phyloP scores from a whole-genome alignment of 495 filamentous ascomycete genomes.

The Astrocystis sublimbata region DNA sequence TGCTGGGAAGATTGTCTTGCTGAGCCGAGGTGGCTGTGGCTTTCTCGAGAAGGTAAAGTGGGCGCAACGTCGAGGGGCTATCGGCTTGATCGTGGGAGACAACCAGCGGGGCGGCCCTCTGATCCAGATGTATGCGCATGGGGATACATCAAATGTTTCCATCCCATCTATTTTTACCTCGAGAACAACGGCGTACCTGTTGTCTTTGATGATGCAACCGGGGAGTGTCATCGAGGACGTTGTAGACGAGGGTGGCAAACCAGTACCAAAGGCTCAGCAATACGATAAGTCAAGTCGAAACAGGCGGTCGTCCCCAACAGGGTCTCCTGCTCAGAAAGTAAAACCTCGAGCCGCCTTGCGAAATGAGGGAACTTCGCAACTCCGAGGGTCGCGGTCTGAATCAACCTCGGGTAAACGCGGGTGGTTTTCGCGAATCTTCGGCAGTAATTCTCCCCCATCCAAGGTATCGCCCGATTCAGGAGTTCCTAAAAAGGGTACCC shows the following conservation, averaged over 20 bases:
- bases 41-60: conserved; percentile 97
- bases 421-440: conserved; percentile 60
- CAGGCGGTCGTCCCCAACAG: conserved; percentile 39
- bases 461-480: conserved; percentile 35
- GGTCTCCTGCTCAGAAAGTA: conserved; percentile 24
- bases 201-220: conserved; percentile 83
- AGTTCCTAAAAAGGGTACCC: conserved; percentile 80
- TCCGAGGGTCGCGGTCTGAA: conserved; percentile 18
- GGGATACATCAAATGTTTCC: conserved; percentile 90
- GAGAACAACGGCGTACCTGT: conserved; percentile 86
- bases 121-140: conserved; percentile 95
- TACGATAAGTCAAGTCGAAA: conserved; percentile 42
- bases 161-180: conserved; percentile 96
- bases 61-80: conserved; percentile 85
- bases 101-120: conserved; percentile 82
- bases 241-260: conserved; percentile 55
- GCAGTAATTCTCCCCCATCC: conserved; percentile 44
- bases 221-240: conserved; percentile 60
- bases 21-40: conserved; percentile 91
- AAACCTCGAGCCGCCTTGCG: conserved; percentile 23
- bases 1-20: conserved; percentile 82
- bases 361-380: conserved; percentile 14
- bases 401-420: conserved; percentile 15
- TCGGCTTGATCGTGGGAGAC: conserved; percentile 92
- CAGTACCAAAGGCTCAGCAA: conserved; percentile 49